These are phyloP conservation scores for Neurospora discreta DNA, from an alignment of 495 filamentous ascomycete genomes.

Conservation along the genomic window DNA sequence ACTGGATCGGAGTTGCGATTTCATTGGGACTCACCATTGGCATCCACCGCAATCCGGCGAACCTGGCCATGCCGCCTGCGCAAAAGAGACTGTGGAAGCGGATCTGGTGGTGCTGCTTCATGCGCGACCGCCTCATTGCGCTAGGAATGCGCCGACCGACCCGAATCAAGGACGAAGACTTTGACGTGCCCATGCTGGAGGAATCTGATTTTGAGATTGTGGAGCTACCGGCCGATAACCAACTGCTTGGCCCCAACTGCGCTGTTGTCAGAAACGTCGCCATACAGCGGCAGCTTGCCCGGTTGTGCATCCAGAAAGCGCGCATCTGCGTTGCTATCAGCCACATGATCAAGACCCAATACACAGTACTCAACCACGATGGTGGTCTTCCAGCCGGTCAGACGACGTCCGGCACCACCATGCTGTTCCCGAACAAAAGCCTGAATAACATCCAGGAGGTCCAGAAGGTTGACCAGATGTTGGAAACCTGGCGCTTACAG, in stretches of 20 bases:
- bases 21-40: slow-evolving; percentile 78
- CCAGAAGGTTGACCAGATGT: slow-evolving; percentile 56
- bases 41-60: slow-evolving; percentile 69
- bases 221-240: slow-evolving; percentile 48
- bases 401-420: slow-evolving; percentile 66
- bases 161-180: slow-evolving; percentile 80
- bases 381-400: slow-evolving; percentile 41
- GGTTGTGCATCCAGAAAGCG: slow-evolving; percentile 84
- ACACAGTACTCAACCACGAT: slow-evolving; percentile 75
- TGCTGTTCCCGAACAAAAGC: slow-evolving; percentile 79
- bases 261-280: slow-evolving; percentile 49
- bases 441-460: slow-evolving; percentile 66
- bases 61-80: slow-evolving; percentile 52
- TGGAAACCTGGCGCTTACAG: slow-evolving; percentile 59
- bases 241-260: slow-evolving; percentile 55
- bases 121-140: slow-evolving; percentile 79
- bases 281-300: slow-evolving; percentile 61
- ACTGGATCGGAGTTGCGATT: slow-evolving; percentile 84
- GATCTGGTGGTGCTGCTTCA: slow-evolving; percentile 93
- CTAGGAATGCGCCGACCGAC: slow-evolving; percentile 84
- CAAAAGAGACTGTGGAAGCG: slow-evolving; percentile 75
- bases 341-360: slow-evolving; percentile 74
- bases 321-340: slow-evolving; percentile 80
- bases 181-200: slow-evolving; percentile 77
- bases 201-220: slow-evolving; percentile 75